A percentile compares a stretch with the other conserved stretches of the same genome.
Conservation (phyloP, 495 filamentous ascomycete genomes). For the Penicillium coffeae region DNA sequence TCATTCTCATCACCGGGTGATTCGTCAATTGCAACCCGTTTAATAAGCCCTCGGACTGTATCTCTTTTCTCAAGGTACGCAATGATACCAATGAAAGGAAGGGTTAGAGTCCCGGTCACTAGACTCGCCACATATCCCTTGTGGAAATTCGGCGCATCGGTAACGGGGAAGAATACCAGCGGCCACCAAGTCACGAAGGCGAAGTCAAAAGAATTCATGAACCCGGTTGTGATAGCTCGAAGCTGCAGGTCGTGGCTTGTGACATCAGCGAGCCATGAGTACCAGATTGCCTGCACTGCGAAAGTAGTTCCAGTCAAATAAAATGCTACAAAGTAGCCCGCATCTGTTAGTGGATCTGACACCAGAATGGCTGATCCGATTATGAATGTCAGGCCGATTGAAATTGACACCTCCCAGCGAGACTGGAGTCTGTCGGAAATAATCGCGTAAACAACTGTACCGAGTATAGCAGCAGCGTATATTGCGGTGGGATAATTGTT, state of each 20-base stretch:
- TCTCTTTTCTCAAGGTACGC: conserved; percentile 29
- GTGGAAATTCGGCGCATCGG: conserved; percentile 29
- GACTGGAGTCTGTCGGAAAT: conserved; percentile 33
- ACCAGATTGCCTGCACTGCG: conserved; percentile 36
- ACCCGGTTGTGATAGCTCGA: conserved; percentile 32
- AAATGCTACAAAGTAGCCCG: conserved; percentile 30
- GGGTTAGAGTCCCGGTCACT: conserved; percentile 27
- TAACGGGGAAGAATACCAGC: conserved; percentile 32
- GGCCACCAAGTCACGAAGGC: conserved; percentile 38
- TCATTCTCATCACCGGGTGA: not conserved
- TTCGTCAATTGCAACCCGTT: conserved; percentile 5
- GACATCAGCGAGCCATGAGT: conserved; percentile 35
- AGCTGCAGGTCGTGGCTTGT: conserved; percentile 32
- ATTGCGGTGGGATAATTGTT: conserved; percentile 34
- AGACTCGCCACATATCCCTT: conserved; percentile 35
- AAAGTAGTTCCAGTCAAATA: conserved; percentile 34
- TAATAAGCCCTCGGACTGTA: conserved; percentile 23
- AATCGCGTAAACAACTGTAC: conserved; percentile 29
- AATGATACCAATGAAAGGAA: conserved; percentile 28
- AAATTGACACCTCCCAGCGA: conserved; percentile 32
- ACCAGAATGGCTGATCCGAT: conserved; percentile 33
- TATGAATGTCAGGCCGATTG: conserved; percentile 31
- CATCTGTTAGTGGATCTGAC: conserved; percentile 16
- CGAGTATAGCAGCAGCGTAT: conserved; percentile 30
- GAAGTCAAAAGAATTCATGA: conserved; percentile 40